Evolutionary conservation across 148 eudicot genomes (phyloP).

Genomic region (Vaccinium myrtillus): DNA sequence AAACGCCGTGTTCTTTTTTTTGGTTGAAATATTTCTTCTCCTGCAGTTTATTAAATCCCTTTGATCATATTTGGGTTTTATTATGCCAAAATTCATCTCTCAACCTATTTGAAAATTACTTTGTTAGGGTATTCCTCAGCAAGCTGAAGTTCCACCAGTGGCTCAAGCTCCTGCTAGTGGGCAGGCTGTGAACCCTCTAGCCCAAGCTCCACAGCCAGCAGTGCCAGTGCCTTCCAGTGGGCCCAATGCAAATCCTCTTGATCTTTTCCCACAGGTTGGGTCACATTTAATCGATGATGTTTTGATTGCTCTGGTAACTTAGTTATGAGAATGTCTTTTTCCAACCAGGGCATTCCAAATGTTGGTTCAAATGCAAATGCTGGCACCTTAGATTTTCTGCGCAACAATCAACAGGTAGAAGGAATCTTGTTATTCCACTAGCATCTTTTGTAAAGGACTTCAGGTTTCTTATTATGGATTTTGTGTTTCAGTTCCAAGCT

Average conservation of each 20-base stretch:
- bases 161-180: constrained; percentile 45
- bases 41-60: constrained; percentile 4
- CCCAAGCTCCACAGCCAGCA: constrained; percentile 63
- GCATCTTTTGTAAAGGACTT: background rate
- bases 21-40: background rate
- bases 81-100: background rate
- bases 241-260: constrained; percentile 80
- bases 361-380: constrained; percentile 75
- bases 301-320: background rate
- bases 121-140: constrained; percentile 79
- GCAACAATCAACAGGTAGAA: constrained; percentile 75
- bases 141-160: constrained; percentile 66
- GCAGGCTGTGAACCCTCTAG: constrained; percentile 45
- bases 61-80: background rate
- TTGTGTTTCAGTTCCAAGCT: constrained; percentile 64
- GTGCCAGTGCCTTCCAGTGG: constrained; percentile 54
- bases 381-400: constrained; percentile 78
- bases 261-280: constrained; percentile 85
- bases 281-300: background rate
- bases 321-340: background rate
- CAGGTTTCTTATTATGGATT: background rate
- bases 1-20: background rate
- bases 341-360: constrained; percentile 69
- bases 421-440: background rate
- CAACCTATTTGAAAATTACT: background rate